Percentiles rank a stretch among this genome's conserved stretches.
These are phyloP conservation scores for Triticum monococcum DNA, from an alignment of 176 grass and related monocot species.

Conservation along the genomic window DNA sequence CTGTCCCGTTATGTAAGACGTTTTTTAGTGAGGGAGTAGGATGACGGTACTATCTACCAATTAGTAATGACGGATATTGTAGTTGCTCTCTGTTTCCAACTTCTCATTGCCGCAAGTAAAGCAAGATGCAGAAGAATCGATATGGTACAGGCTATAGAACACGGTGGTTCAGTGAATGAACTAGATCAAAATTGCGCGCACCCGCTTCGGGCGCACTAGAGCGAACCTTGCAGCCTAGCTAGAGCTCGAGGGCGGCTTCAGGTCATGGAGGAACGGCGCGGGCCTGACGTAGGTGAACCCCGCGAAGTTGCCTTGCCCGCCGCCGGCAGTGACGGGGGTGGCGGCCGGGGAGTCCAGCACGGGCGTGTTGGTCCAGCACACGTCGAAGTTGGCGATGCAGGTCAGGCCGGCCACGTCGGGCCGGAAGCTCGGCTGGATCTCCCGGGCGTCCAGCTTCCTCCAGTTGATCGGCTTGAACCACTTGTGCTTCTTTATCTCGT, in stretches of 20 bases:
- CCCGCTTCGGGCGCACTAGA: neutral
- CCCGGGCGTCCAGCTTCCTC: conserved; percentile 71
- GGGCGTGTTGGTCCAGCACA: conserved; percentile 72
- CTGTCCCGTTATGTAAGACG: too few relatives aligned
- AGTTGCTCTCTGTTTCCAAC: neutral
- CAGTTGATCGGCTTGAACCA: conserved; percentile 95
- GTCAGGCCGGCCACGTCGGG: conserved; percentile 59
- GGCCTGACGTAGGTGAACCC: conserved; percentile 89
- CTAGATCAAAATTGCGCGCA: conserved; percentile 38
- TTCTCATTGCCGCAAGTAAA: neutral
- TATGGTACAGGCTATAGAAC: neutral
- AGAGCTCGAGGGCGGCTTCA: conserved; percentile 15
- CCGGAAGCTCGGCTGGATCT: conserved; percentile 84
- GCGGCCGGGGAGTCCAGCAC: conserved; percentile 76
- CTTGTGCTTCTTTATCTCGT: conserved; percentile 89
- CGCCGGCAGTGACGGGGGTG: conserved; percentile 51
- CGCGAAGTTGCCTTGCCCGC: conserved; percentile 47
- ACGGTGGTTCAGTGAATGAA: neutral
- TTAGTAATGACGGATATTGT: too few relatives aligned
- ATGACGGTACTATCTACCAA: too few relatives aligned
- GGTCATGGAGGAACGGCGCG: conserved; percentile 52
- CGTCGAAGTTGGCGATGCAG: conserved; percentile 85
- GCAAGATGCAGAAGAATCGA: neutral
- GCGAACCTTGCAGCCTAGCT: conserved; percentile 34
- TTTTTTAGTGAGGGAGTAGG: too few relatives aligned